Conservation (phyloP, 169 alveolate species). For the Plasmodium berghei region DNA sequence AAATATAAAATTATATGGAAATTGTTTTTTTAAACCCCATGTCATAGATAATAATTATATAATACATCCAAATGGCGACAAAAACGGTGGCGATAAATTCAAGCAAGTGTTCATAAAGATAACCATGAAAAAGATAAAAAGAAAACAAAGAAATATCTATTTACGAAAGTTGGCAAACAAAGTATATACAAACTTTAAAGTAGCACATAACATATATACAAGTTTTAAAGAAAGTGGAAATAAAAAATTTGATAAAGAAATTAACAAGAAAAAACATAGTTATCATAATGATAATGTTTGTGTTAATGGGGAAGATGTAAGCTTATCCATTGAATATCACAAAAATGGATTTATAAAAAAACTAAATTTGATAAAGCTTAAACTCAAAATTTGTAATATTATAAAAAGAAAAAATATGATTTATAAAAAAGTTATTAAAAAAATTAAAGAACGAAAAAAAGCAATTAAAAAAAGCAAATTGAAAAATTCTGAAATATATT, state of each 20-base stretch:
- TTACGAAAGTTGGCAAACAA: constrained; percentile 1
- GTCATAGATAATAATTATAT: too few relatives aligned
- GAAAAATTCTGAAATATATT: constrained; percentile 5
- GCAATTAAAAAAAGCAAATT: neutral
- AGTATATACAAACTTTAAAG: constrained; percentile 27
- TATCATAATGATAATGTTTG: neutral
- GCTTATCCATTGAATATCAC: neutral
- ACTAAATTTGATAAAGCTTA: constrained; percentile 42
- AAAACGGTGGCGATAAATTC: too few relatives aligned
- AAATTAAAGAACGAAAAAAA: constrained; percentile 7
- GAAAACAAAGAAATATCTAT: constrained; percentile 13
- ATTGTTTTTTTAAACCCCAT: too few relatives aligned
- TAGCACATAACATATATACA: neutral
- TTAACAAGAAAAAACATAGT: neutral
- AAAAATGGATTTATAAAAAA: constrained; percentile 28
- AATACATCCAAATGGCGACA: neutral
- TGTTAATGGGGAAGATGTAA: neutral
- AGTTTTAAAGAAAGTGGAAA: neutral
- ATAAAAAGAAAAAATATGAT: constrained; percentile 22
- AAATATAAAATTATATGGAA: too few relatives aligned
- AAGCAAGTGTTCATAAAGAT: neutral
- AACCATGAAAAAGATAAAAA: constrained; percentile 8
- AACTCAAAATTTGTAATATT: constrained; percentile 11
- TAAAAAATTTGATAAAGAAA: neutral
- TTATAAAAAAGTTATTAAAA: constrained; percentile 38